These are phyloP conservation scores for Phytophthora foliorum DNA, from an alignment of 352 stramenopile genomes.

Conservation along the genomic window DNA sequence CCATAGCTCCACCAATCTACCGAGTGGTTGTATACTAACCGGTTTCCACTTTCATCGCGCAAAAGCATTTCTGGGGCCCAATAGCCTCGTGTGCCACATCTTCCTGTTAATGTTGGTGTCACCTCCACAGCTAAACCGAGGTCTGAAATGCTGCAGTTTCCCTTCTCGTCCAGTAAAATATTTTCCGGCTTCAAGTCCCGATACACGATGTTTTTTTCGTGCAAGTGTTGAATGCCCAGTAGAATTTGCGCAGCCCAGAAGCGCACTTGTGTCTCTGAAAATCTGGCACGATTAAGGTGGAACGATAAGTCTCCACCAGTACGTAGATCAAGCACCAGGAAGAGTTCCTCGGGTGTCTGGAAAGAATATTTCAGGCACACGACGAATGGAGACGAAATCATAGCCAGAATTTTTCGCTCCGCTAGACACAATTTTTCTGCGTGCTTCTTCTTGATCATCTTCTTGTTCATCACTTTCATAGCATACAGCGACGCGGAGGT, in stretches of 20 bases:
- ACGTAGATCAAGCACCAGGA: conserved; percentile 97
- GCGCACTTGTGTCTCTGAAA: conserved; percentile 76
- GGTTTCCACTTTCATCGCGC: conserved; percentile 91
- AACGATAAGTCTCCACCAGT: conserved; percentile 97
- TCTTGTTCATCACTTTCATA: conserved; percentile 92
- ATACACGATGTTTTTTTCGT: conserved; percentile 93
- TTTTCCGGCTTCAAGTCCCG: conserved; percentile 93
- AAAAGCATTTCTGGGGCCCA: conserved; percentile 98
- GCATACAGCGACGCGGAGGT: conserved; percentile 87
- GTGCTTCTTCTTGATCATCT: conserved; percentile 95
- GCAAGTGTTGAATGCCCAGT: conserved; percentile 83
- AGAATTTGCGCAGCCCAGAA: conserved; percentile 89
- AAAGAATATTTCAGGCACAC: conserved; percentile 97
- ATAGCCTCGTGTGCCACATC: conserved; percentile 87
- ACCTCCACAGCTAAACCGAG: conserved; percentile 96
- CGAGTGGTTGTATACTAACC: conserved; percentile 94
- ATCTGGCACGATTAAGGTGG: conserved; percentile 76
- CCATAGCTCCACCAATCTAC: conserved; percentile 99
- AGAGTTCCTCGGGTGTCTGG: conserved; percentile 95
- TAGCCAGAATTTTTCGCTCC: conserved; percentile 80
- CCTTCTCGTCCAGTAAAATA: conserved; percentile 94
- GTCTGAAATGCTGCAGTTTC: conserved; percentile 96
- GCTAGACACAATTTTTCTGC: conserved; percentile 80
- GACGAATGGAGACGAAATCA: conserved; percentile 92
- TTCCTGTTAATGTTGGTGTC: conserved; percentile 83